Conservation (phyloP, 108 stramenopile species). For the Pelagomonas calceolata region DNA sequence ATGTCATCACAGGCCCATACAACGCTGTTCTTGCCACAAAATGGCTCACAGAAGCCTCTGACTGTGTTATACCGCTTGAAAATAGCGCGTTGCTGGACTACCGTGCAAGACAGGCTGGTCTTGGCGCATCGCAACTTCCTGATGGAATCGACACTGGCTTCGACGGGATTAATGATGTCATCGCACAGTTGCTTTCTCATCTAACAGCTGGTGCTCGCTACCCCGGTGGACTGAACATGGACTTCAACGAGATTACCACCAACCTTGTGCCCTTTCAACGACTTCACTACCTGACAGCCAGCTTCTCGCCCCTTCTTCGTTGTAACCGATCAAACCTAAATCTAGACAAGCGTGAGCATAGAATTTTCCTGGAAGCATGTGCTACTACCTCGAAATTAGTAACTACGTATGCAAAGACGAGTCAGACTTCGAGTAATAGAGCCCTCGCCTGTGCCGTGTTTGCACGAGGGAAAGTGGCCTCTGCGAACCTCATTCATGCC, state of each 20-base stretch:
- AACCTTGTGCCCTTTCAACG: constrained; percentile 55
- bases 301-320: constrained; percentile 1
- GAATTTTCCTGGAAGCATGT: neutral
- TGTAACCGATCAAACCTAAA: too few relatives aligned
- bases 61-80: constrained; percentile 49
- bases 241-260: constrained; percentile 53
- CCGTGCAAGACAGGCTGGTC: neutral
- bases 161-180: constrained; percentile 45
- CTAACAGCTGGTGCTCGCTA: constrained; percentile 43
- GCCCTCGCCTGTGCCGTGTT: constrained; percentile 42
- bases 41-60: constrained; percentile 43
- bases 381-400: constrained; percentile 7
- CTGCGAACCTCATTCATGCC: constrained; percentile 33
- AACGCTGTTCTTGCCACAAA: constrained; percentile 40
- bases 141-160: constrained; percentile 20
- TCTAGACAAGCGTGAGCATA: neutral
- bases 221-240: constrained; percentile 49
- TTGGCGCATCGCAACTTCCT: neutral
- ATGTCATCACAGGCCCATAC: constrained; percentile 55
- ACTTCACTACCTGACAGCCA: constrained; percentile 38
- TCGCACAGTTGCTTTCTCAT: constrained; percentile 40
- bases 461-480: constrained; percentile 30
- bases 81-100: constrained; percentile 31
- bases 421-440: constrained; percentile 17
- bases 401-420: constrained; percentile 21